Evolutionary conservation across 106 monocot genomes (phyloP).

Genomic region (Dendrobium officinale): DNA sequence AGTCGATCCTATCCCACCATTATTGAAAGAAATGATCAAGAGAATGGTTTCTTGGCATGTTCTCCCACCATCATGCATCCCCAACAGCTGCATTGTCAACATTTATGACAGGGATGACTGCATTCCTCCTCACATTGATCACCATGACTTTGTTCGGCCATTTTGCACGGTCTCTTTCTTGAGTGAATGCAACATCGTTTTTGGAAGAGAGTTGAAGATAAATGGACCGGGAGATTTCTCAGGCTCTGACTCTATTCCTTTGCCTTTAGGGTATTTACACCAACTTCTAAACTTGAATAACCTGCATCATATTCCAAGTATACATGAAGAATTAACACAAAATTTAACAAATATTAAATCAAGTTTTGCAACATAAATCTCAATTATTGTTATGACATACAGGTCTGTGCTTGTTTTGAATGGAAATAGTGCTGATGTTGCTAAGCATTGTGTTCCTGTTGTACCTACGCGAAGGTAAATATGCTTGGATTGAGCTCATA

Average conservation of each 20-base stretch:
- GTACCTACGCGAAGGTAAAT: slow-evolving; percentile 19
- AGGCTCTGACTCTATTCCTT: slow-evolving; percentile 28
- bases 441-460: slow-evolving; percentile 73
- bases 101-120: slow-evolving; percentile 57
- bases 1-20: slow-evolving; percentile 36
- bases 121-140: slow-evolving; percentile 62
- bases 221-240: slow-evolving; percentile 32
- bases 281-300: too few relatives aligned
- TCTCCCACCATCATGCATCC: slow-evolving; percentile 36
- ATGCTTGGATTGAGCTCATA: not conserved
- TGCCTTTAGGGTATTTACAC: slow-evolving; percentile 36
- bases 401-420: slow-evolving; percentile 75
- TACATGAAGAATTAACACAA: not conserved
- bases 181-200: slow-evolving; percentile 37
- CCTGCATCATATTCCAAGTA: too few relatives aligned
- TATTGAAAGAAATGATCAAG: slow-evolving; percentile 40
- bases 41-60: slow-evolving; percentile 43
- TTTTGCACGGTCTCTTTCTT: slow-evolving; percentile 53
- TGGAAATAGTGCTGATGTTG: slow-evolving; percentile 75
- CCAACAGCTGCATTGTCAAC: slow-evolving; percentile 57
- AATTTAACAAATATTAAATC: not conserved
- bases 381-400: not conserved
- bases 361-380: not conserved
- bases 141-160: slow-evolving; percentile 50
- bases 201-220: slow-evolving; percentile 35